Conservation (phyloP, 176 grass and related monocot species). For the Musa acuminata region DNA sequence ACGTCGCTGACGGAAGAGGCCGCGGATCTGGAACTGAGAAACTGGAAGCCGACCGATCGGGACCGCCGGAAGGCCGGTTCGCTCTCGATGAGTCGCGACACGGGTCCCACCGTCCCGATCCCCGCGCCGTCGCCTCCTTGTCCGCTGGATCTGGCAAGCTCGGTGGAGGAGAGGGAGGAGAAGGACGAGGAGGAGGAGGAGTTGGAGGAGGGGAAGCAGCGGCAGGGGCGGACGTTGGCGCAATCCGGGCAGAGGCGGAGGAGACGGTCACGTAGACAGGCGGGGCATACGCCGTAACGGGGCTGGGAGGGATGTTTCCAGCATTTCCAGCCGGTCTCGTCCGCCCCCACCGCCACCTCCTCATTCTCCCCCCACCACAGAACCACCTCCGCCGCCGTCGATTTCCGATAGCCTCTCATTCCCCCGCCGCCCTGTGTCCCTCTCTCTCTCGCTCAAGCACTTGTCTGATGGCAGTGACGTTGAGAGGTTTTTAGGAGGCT, state of each 20-base stretch:
- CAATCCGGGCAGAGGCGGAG: constrained; percentile 71
- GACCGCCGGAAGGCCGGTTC: constrained; percentile 42
- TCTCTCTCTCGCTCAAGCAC: neutral
- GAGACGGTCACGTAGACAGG: constrained; percentile 61
- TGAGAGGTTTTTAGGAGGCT: no score
- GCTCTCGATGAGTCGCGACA: constrained; percentile 26
- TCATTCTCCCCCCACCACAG: neutral
- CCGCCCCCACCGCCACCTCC: constrained; percentile 9
- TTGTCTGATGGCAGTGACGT: no score
- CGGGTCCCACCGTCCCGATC: constrained; percentile 23
- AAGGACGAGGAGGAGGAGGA: constrained; percentile 22
- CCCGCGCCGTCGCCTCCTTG: constrained; percentile 38
- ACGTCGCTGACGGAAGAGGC: no score
- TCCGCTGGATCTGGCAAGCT: constrained; percentile 24
- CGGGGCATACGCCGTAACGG: constrained; percentile 46
- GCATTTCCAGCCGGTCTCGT: constrained; percentile 32
- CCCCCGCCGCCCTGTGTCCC: neutral
- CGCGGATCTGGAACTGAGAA: constrained; percentile 16
- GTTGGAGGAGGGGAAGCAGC: neutral
- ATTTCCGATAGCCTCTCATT: neutral
- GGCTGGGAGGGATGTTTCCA: constrained; percentile 45
- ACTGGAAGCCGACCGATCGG: constrained; percentile 34
- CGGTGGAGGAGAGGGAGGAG: constrained; percentile 43
- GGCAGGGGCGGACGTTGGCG: constrained; percentile 43
- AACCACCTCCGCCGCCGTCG: constrained; percentile 13